phyloP scores from a whole-genome alignment of 371 early-diverging fungal genomes.

The Circinella minor region DNA sequence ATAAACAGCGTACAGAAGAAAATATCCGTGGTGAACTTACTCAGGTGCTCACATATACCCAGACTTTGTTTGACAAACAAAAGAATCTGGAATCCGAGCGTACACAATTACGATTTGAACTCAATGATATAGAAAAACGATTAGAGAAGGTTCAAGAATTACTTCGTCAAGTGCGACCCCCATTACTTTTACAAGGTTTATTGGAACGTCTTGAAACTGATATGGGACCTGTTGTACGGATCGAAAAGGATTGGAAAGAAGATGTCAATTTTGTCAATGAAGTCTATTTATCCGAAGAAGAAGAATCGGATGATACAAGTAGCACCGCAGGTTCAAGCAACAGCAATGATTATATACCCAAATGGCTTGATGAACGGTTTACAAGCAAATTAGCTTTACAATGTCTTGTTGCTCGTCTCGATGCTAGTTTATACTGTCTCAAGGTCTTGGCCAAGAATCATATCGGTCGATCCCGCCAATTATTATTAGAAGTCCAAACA shows the following conservation, averaged over 20 bases:
- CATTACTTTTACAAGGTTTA: conserved; percentile 54
- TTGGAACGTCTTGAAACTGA: conserved; percentile 58
- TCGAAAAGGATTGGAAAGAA: conserved; percentile 57
- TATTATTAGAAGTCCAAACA: conserved; percentile 46
- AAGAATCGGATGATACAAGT: conserved; percentile 16
- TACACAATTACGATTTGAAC: conserved; percentile 38
- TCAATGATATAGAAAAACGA: conserved; percentile 34
- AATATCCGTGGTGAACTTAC: conserved; percentile 33
- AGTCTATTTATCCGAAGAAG: conserved; percentile 28
- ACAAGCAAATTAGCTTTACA: conserved; percentile 36
- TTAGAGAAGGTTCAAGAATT: conserved; percentile 40
- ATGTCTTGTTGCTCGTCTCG: conserved; percentile 46
- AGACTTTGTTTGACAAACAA: conserved; percentile 42
- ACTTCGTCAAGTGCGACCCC: conserved; percentile 55
- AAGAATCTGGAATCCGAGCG: conserved; percentile 32
- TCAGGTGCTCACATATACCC: conserved; percentile 35
- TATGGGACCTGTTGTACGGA: conserved; percentile 28
- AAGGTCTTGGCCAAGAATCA: conserved; percentile 54
- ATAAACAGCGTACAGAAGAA: conserved; percentile 10
- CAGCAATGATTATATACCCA: not conserved
- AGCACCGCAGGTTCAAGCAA: not conserved
- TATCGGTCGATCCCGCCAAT: conserved; percentile 45
- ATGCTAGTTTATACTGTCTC: conserved; percentile 63
- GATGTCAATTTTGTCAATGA: conserved; percentile 53
- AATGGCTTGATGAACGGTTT: conserved; percentile 27